Percentiles rank a stretch among this genome's conserved stretches.
Evolutionary conservation across 73 alveolate genomes (phyloP).

Genomic region (Strombidium stylifer): DNA sequence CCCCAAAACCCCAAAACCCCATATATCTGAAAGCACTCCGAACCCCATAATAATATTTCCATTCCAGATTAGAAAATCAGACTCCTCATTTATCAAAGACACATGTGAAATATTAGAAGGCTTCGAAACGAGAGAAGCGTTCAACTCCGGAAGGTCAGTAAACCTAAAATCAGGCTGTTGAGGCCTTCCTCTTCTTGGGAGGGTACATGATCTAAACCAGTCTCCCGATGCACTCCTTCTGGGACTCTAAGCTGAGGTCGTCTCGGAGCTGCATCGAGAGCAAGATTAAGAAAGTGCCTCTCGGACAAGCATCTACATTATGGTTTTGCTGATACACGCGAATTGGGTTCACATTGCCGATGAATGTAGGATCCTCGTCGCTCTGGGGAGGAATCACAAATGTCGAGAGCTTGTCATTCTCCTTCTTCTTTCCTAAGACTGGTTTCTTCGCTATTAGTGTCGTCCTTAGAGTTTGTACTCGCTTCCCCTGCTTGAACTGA

Average conservation of each 20-base stretch:
- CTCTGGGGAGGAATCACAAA: conserved; percentile 50
- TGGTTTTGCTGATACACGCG: conserved; percentile 32
- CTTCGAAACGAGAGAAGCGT: neutral
- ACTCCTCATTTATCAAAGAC: neutral
- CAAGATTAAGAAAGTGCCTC: conserved; percentile 6
- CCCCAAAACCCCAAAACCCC: too few species aligned
- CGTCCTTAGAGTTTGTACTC: neutral
- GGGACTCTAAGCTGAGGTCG: too few species aligned
- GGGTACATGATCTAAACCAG: too few species aligned
- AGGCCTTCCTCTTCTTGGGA: too few species aligned
- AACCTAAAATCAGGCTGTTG: too few species aligned
- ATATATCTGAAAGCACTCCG: too few species aligned
- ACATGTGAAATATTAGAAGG: neutral
- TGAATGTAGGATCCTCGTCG: neutral
- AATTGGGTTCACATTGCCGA: conserved; percentile 35
- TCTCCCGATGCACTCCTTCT: too few species aligned
- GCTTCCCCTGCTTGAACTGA: neutral
- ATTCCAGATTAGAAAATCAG: neutral
- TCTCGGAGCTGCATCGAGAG: conserved; percentile 21
- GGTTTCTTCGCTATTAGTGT: conserved; percentile 13
- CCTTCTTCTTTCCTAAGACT: neutral
- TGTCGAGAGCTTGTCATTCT: conserved; percentile 6
- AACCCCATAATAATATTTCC: neutral
- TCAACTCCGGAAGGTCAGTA: too few species aligned
- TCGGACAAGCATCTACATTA: conserved; percentile 6